Evolutionary conservation across 495 filamentous ascomycete genomes (phyloP).

Genomic region (Aspergillus baeticus): DNA sequence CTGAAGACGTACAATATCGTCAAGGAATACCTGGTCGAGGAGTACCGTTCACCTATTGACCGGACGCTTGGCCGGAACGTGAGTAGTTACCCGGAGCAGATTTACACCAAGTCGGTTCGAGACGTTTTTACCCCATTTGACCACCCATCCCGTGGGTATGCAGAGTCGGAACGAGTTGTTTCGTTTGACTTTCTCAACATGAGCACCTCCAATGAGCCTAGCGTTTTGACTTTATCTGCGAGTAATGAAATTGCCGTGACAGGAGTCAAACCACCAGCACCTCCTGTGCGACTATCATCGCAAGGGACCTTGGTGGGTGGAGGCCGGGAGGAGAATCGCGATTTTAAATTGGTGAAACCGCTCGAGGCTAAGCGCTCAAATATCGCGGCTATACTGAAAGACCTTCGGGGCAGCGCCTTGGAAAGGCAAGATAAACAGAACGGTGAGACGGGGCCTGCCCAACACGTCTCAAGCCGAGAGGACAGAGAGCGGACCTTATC

Average conservation of each 20-base stretch:
- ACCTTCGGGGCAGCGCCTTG: slow-evolving; percentile 28
- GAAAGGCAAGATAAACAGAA: slow-evolving; percentile 17
- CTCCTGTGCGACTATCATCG: slow-evolving; percentile 47
- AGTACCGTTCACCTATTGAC: slow-evolving; percentile 40
- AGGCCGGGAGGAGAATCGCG: slow-evolving; percentile 22
- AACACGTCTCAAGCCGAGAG: slow-evolving; percentile 46
- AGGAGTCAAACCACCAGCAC: slow-evolving; percentile 59
- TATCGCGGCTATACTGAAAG: slow-evolving; percentile 30
- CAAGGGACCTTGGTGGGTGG: slow-evolving; percentile 41
- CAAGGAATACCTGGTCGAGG: slow-evolving; percentile 53
- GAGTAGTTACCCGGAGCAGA: slow-evolving; percentile 39
- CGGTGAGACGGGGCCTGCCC: slow-evolving; percentile 10
- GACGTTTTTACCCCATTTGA: slow-evolving; percentile 47
- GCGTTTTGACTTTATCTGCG: slow-evolving; percentile 65
- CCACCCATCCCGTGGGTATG: slow-evolving; percentile 39
- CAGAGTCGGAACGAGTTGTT: slow-evolving; percentile 66
- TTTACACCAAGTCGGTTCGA: slow-evolving; percentile 49
- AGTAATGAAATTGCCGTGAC: slow-evolving; percentile 65
- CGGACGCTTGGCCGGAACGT: slow-evolving; percentile 41
- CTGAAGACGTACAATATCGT: slow-evolving; percentile 70
- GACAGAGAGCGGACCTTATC: slow-evolving; percentile 37
- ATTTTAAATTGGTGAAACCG: slow-evolving; percentile 35
- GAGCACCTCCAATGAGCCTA: slow-evolving; percentile 59
- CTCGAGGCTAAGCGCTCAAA: slow-evolving; percentile 28
- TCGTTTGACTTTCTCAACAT: slow-evolving; percentile 83